Evolutionary conservation across 352 stramenopile species (phyloP).

Genomic region (Phytophthora lateralis): DNA sequence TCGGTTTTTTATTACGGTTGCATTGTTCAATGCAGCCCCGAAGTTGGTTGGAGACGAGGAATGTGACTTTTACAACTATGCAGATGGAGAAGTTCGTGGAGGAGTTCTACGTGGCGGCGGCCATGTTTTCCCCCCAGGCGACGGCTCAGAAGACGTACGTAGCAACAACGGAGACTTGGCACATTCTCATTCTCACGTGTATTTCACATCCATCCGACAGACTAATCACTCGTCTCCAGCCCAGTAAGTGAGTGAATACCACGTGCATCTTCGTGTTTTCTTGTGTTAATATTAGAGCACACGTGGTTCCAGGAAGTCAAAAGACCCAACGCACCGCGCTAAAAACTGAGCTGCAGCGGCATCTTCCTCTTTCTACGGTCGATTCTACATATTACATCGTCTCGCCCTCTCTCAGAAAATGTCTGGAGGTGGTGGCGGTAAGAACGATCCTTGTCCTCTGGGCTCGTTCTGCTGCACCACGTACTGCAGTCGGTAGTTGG

Average conservation of each 20-base stretch:
- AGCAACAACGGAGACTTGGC: background rate
- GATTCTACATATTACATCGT: slow-evolving; percentile 32
- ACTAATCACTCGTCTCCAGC: slow-evolving; percentile 15
- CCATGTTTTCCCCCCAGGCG: slow-evolving; percentile 49
- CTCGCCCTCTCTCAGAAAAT: slow-evolving; percentile 54
- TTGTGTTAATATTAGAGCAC: slow-evolving; percentile 35
- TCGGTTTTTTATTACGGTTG: background rate
- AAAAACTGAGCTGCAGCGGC: too few relatives aligned
- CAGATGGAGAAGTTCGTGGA: slow-evolving; percentile 66
- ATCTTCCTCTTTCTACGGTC: too few relatives aligned
- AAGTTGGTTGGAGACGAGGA: too few relatives aligned
- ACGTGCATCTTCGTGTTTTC: background rate
- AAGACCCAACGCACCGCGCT: background rate
- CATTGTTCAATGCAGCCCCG: too few relatives aligned
- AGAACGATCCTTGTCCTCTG: slow-evolving; percentile 44
- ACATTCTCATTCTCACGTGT: background rate
- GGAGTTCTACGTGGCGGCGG: slow-evolving; percentile 66
- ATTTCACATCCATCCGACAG: slow-evolving; percentile 1
- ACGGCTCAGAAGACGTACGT: slow-evolving; percentile 50
- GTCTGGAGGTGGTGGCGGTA: slow-evolving; percentile 68
- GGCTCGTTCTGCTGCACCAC: slow-evolving; percentile 73
- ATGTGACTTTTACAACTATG: background rate
- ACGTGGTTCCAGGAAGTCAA: slow-evolving; percentile 16
- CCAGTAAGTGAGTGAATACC: slow-evolving; percentile 4
- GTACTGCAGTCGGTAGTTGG: slow-evolving; percentile 76